Base-by-base conservation (phyloP, 371 early-diverging fungal species). In the Mortierella sp. region DNA sequence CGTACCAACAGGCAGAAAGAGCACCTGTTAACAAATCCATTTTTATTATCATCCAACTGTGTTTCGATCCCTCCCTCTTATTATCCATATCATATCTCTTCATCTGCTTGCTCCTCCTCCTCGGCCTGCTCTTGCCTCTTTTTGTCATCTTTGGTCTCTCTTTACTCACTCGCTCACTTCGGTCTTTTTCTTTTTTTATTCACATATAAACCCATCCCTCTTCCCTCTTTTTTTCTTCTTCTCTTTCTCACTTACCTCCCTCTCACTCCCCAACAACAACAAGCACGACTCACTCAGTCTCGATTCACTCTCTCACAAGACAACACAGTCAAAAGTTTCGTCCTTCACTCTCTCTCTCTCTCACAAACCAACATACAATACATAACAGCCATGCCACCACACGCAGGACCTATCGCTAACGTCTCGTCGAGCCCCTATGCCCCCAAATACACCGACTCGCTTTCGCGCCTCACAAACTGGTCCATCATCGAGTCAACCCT, bases 401-500 rank as follows among this genome's bases (percentile, higher is more conserved):
- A 86, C 82, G 82, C 87, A 42, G 63, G 57, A 47, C 74, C 81
- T 14, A 86, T 86, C 70, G 73, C 84, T 60, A 84, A 84, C 74
- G 84, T 88, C 68, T 72, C 84, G 21, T 50, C 81, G 9, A 85
- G 83, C 78, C 94, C 94, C 11, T 94, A 94, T 73, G 90, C 89
- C 60, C 92, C 92, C 79, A 91, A 91, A 80, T 92, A 82, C 70
- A 89, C 93, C 63, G 96, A 97, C 89, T 93, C 94, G 76, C 91
- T 96, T 78, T 96, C 96, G 76, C 94, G 96, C 68, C 96, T 97
- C 42, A 91, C 92, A 79, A 97, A 97, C 91, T 99, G 98, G 87
- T 93, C 94, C 89, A 98, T 99, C 82, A 99, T 99, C 84, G 99
- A 99, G 84, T 96, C 97, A 9, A 98, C 99, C 7, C 91, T 98